phyloP scores from a whole-genome alignment of 2,329 filamentous ascomycete species.

The Penicillium concentricum region DNA sequence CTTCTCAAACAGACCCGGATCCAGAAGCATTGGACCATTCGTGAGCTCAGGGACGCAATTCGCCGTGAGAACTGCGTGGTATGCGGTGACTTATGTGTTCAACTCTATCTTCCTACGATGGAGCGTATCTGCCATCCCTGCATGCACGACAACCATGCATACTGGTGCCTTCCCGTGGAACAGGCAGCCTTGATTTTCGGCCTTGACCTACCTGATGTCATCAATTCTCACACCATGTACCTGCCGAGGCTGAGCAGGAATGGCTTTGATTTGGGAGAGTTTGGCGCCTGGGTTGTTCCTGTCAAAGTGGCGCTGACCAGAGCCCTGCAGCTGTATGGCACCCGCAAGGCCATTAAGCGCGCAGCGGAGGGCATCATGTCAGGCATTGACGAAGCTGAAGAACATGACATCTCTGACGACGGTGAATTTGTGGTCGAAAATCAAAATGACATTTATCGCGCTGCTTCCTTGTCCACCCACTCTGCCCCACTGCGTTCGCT shows the following conservation, averaged over 20 bases:
- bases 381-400: neutral
- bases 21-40: neutral
- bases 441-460: neutral
- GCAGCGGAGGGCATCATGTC: neutral
- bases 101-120: neutral
- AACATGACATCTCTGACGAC: rapidly evolving
- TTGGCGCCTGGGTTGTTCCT: neutral
- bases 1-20: neutral
- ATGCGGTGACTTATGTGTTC: neutral
- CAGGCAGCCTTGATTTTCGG: neutral
- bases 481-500: neutral
- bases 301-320: neutral
- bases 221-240: neutral
- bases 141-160: neutral
- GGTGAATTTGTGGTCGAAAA: neutral
- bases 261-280: neutral
- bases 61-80: neutral
- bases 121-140: neutral
- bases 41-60: neutral
- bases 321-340: neutral
- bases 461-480: neutral
- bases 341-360: neutral
- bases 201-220: neutral
- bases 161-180: neutral
- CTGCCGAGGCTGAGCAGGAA: neutral